A percentile compares a stretch with the other conserved stretches of the same genome.
Conservation (phyloP, 805 yeast species). For the Zygoascus tannicola region DNA sequence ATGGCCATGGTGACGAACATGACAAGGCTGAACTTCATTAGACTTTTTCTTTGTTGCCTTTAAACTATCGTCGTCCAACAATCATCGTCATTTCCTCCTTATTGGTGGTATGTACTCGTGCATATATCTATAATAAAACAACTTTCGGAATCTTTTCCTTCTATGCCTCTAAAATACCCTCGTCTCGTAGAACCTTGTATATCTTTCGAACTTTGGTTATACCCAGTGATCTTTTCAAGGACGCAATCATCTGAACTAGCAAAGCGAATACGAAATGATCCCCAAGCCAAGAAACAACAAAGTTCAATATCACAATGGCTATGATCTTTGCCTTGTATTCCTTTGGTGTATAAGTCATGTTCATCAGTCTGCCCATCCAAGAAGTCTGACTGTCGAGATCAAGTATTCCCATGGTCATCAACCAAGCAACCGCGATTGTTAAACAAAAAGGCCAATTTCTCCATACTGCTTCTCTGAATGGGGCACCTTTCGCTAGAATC, state of each 20-base stretch:
- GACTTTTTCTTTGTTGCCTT: too few relatives aligned
- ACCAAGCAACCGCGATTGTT: conserved; percentile 43
- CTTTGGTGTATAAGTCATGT: conserved; percentile 52
- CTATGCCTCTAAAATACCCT: neutral
- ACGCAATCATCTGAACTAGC: conserved; percentile 28
- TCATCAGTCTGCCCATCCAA: conserved; percentile 59
- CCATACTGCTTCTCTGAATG: conserved; percentile 70
- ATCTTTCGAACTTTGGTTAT: conserved; percentile 24
- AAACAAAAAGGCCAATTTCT: conserved; percentile 59
- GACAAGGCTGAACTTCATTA: neutral
- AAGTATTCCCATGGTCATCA: conserved; percentile 17
- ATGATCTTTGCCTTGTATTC: conserved; percentile 37
- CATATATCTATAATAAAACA: neutral
- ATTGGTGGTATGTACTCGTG: neutral
- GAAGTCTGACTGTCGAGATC: conserved; percentile 37
- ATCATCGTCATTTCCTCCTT: too few relatives aligned
- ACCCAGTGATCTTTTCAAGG: conserved; percentile 15
- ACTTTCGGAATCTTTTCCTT: too few relatives aligned
- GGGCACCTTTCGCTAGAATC: conserved; percentile 85
- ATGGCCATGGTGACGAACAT: conserved; percentile 14
- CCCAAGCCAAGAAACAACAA: conserved; percentile 37
- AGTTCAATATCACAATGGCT: conserved; percentile 40
- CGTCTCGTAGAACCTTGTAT: conserved; percentile 27
- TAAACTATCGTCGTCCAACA: too few relatives aligned
- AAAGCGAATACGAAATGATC: conserved; percentile 36